Conservation (phyloP, 495 filamentous ascomycete genomes). For the Trypethelium eluteriae region DNA sequence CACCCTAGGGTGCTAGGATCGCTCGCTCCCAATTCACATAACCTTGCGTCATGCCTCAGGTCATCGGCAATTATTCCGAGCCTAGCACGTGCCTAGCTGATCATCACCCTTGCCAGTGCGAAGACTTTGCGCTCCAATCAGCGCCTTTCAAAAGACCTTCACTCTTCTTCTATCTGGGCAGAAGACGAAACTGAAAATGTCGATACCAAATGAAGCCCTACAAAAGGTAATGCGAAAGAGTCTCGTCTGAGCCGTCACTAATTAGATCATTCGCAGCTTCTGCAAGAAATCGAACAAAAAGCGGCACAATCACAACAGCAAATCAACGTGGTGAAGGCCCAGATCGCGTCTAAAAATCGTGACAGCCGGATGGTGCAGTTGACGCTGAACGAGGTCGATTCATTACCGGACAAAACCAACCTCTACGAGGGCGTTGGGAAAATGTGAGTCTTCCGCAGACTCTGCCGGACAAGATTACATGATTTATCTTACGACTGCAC, state of each 20-base stretch:
- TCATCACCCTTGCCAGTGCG: too few species aligned
- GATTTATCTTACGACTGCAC: not conserved
- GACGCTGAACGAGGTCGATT: constrained; percentile 71
- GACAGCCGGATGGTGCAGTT: constrained; percentile 84
- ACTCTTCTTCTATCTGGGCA: not conserved
- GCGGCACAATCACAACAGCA: constrained; percentile 85
- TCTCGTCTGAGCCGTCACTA: not conserved
- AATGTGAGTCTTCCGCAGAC: constrained; percentile 55
- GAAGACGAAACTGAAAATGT: constrained; percentile 52
- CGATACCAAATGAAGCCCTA: constrained; percentile 89
- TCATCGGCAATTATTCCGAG: not conserved
- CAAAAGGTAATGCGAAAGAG: constrained; percentile 59
- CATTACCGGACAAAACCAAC: constrained; percentile 67
- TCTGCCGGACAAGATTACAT: not conserved
- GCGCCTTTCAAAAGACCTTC: not conserved
- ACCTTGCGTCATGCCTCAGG: not conserved
- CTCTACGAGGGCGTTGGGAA: constrained; percentile 95
- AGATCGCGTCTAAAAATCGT: constrained; percentile 77
- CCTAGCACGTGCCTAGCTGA: not conserved
- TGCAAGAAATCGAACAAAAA: constrained; percentile 88
- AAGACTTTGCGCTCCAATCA: not conserved
- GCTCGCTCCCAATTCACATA: too few species aligned
- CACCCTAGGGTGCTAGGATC: too few species aligned
- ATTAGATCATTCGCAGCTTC: constrained; percentile 49
- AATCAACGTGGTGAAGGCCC: constrained; percentile 75